phyloP scores from a whole-genome alignment of 2,329 filamentous ascomycete genomes.

The Cryphonectria radicalis region DNA sequence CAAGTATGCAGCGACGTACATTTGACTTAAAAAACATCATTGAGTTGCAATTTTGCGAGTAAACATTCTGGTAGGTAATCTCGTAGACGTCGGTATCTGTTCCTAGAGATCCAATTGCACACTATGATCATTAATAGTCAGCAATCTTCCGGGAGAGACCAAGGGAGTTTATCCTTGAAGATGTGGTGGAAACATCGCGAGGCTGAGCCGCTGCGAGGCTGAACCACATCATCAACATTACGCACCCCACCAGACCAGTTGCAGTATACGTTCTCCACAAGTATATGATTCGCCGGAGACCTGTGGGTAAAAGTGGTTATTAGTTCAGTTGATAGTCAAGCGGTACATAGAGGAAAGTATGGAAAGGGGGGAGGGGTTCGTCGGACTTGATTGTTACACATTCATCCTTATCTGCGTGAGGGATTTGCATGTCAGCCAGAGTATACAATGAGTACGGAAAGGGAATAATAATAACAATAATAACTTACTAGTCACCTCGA shows the following conservation, averaged over 20 bases:
- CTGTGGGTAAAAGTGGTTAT: too few species aligned
- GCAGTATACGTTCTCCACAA: slow-evolving; percentile 61
- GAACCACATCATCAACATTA: slow-evolving; percentile 50
- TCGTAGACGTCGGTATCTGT: slow-evolving; percentile 51
- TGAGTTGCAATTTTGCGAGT: slow-evolving; percentile 60
- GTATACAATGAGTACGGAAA: too few species aligned
- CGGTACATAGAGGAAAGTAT: too few species aligned
- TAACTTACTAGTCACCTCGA: slow-evolving; percentile 53
- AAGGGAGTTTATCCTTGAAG: background rate
- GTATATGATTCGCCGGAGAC: slow-evolving; percentile 45
- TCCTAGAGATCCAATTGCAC: slow-evolving; percentile 38
- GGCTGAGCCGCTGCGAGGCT: slow-evolving; percentile 35
- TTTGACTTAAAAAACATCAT: slow-evolving; percentile 66
- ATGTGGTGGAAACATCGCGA: background rate
- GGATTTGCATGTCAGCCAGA: too few species aligned
- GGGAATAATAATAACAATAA: too few species aligned
- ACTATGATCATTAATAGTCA: background rate
- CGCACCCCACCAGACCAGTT: slow-evolving; percentile 57
- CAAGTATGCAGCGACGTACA: background rate
- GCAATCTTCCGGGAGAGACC: background rate
- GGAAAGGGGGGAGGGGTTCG: too few species aligned
- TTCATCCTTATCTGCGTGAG: slow-evolving; percentile 54
- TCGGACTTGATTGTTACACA: slow-evolving; percentile 55
- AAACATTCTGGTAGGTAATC: slow-evolving; percentile 58
- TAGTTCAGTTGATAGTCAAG: too few species aligned